These are phyloP conservation scores for Melaleuca alternifolia DNA, from an alignment of 345 rosid species.

Conservation along the genomic window DNA sequence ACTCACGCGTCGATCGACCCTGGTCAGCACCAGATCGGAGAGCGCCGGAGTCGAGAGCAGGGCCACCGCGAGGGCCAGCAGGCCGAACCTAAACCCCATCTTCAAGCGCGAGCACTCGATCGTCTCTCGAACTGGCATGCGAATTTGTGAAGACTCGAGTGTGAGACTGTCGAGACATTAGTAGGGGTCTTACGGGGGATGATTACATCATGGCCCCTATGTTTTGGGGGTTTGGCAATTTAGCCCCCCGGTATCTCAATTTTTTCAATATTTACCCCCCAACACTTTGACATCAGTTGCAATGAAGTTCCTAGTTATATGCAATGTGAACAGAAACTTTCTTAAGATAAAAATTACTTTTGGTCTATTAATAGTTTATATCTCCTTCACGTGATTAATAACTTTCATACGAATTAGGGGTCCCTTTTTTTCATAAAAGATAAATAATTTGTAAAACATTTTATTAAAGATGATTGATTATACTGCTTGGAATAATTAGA, in stretches of 20 bases:
- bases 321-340: not conserved
- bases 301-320: not conserved
- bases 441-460: no score
- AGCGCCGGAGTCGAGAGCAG: constrained; percentile 43
- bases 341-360: not conserved
- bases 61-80: constrained; percentile 28
- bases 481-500: no score
- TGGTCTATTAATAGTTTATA: not conserved
- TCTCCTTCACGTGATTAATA: not conserved
- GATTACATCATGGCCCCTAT: not conserved
- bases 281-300: not conserved
- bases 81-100: constrained; percentile 31
- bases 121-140: not conserved
- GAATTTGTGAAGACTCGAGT: not conserved
- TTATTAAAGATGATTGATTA: no score
- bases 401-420: not conserved
- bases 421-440: no score
- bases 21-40: constrained; percentile 79
- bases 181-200: fast-evolving
- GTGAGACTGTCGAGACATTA: not conserved
- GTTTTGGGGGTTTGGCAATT: not conserved
- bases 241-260: not conserved
- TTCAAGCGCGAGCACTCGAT: not conserved
- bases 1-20: constrained; percentile 92
- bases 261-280: not conserved